Evolutionary conservation across 306 rosid genomes (phyloP).

Genomic region (Coriaria nepalensis): DNA sequence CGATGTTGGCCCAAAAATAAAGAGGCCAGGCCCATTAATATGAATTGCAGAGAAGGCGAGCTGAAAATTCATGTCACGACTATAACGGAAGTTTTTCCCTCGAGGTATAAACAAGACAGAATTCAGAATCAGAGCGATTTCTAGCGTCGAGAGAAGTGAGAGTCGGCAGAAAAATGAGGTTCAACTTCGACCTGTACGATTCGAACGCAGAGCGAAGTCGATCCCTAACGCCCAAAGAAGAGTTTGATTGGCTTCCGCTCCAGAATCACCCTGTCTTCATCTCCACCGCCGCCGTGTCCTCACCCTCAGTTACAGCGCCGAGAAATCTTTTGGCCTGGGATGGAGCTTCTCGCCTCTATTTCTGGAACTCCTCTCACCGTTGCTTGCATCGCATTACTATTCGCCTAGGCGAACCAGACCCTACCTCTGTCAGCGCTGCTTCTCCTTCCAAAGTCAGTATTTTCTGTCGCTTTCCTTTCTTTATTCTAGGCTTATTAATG

Average conservation of each 20-base stretch:
- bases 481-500: neutral
- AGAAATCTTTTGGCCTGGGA: slow-evolving; percentile 66
- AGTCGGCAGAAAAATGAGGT: slow-evolving; percentile 25
- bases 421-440: slow-evolving; percentile 61
- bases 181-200: slow-evolving; percentile 26
- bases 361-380: slow-evolving; percentile 50
- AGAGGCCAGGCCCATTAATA: no score
- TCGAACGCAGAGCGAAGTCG: slow-evolving; percentile 25
- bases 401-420: slow-evolving; percentile 82
- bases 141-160: no score
- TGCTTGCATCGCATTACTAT: slow-evolving; percentile 63
- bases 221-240: slow-evolving; percentile 51
- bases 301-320: slow-evolving; percentile 9
- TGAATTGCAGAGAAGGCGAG: no score
- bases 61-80: no score
- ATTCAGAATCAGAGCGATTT: no score
- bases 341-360: slow-evolving; percentile 72
- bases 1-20: no score
- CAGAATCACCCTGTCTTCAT: slow-evolving; percentile 59
- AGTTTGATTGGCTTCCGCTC: slow-evolving; percentile 73
- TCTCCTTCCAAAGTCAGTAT: slow-evolving; percentile 60
- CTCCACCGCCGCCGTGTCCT: slow-evolving; percentile 10
- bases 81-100: no score
- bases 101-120: no score
- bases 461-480: neutral